Evolutionary conservation across 345 rosid species (phyloP), one percentile per base, ranked within the genome.

Genomic region (Syzygium jambos): DNA sequence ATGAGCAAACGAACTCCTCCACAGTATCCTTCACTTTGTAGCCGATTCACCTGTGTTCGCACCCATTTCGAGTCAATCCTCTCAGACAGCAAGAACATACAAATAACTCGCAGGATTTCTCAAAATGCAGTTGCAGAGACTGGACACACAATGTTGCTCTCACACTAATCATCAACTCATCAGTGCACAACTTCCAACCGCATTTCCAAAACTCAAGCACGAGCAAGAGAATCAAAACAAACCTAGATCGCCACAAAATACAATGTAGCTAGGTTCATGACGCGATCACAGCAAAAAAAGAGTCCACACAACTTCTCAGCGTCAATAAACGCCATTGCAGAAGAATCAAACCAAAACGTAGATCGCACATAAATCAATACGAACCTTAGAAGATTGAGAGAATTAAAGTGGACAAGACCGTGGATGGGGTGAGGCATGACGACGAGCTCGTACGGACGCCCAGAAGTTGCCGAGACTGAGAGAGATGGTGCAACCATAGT

Each of bases 1-100:
- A 95, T 94, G 30, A 98, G 93, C 94, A 96, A 91, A 84, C 96
- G 91, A 1, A 96, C 94, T 12, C 99, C 99, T 65, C 98, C 99
- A 90, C 94, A 96, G 85, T 91, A 96, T 2, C 99, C 99, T 93
- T 96, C 99, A 80, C 87, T 96, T 85, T 94, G 91, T 92, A 96
- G 89, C 78, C 98, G 92, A 86, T 90, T 89, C 88, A 94, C 90
- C 98, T 95, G 83, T 38, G 22, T 17, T 19, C 12, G 43, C 25
- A 9, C 46, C 23, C 12, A 30, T 68, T 68, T 34, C 7, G 23
- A 68, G 34, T 68, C 0, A 34, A 17, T 30, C 23, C 12, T 30
- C 78, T 30, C 43, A 21, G 78, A 68, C 0, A 65, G 78, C 11
- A 29, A 68, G 78, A 55, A 55, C 23, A 27, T 23, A 25, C 17